Conservation (phyloP, 192 early-diverging fungal species). For the Pilaira anomala region DNA sequence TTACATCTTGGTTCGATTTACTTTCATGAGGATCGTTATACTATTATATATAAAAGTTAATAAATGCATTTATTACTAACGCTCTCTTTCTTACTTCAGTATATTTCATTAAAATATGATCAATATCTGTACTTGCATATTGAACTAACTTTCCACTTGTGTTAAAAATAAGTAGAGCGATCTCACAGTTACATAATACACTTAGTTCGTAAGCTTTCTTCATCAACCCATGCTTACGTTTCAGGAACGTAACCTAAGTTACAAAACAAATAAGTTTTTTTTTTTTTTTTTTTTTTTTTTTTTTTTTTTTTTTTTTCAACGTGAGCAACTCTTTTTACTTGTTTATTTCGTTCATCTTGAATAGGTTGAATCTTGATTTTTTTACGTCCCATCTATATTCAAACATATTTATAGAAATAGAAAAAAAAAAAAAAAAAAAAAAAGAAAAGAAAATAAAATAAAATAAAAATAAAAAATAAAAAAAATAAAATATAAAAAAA, state of each 20-base stretch:
- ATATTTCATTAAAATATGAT: slow-evolving; percentile 90
- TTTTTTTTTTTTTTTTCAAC: no score
- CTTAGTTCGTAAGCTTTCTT: slow-evolving; percentile 97
- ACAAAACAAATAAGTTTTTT: no score
- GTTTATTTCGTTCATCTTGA: slow-evolving; percentile 88
- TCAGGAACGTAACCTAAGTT: slow-evolving; percentile 91
- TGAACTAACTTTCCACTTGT: slow-evolving; percentile 90
- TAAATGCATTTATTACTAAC: neutral
- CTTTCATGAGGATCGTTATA: slow-evolving; percentile 43
- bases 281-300: no score
- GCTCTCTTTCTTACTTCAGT: slow-evolving; percentile 59
- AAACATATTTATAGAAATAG: neutral
- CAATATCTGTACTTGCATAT: slow-evolving; percentile 92
- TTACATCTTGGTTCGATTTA: slow-evolving; percentile 42
- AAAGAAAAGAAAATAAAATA: neutral
- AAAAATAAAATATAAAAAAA: neutral
- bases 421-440: neutral
- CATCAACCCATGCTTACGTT: slow-evolving; percentile 92
- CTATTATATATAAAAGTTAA: slow-evolving; percentile 12
- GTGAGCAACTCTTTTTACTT: no score
- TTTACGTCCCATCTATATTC: slow-evolving; percentile 80
- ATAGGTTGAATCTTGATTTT: slow-evolving; percentile 95
- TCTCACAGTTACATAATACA: slow-evolving; percentile 94
- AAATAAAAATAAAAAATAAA: neutral
- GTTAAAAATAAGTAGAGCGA: slow-evolving; percentile 93